Percentiles rank a stretch among this genome's conserved stretches.
Evolutionary conservation across 192 early-diverging fungal genomes (phyloP).

Genomic region (Entophlyctis luteolus): DNA sequence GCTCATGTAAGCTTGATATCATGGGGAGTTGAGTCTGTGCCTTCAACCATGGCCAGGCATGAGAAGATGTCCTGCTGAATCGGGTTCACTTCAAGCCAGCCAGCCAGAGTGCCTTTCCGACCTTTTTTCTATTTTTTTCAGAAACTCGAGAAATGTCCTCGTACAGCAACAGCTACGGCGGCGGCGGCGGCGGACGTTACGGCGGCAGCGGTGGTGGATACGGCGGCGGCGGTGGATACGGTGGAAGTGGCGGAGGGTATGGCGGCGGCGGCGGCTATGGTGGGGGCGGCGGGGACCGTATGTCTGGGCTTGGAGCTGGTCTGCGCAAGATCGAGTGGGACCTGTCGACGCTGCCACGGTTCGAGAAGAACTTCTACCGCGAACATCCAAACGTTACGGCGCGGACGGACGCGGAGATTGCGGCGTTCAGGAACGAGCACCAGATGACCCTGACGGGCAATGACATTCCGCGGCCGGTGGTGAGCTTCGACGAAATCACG

Average conservation of each 20-base stretch:
- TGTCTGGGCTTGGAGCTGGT: constrained; percentile 51
- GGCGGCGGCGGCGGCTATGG: constrained; percentile 37
- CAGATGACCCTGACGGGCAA: constrained; percentile 81
- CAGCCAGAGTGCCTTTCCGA: neutral
- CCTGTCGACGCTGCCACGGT: constrained; percentile 59
- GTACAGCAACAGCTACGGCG: neutral
- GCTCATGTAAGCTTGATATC: no score
- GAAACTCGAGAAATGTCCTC: neutral
- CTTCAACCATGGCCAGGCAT: no score
- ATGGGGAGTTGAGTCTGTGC: no score
- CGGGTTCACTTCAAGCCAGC: neutral
- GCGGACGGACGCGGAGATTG: constrained; percentile 68
- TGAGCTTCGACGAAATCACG: constrained; percentile 82
- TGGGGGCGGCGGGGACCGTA: constrained; percentile 37
- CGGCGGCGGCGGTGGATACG: constrained; percentile 36
- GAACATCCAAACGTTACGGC: constrained; percentile 71
- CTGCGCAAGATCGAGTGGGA: constrained; percentile 69
- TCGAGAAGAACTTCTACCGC: constrained; percentile 97
- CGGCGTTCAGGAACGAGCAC: constrained; percentile 69
- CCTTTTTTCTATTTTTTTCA: no score
- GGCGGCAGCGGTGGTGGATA: constrained; percentile 43
- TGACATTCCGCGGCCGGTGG: constrained; percentile 86
- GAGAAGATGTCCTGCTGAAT: no score
- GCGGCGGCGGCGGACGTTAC: constrained; percentile 30
- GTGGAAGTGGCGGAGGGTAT: constrained; percentile 45